A percentile compares a stretch with the other conserved stretches of the same genome.
Evolutionary conservation across 2,329 filamentous ascomycete species (phyloP).

Genomic region (Pseudocercospora pini-densiflorae): DNA sequence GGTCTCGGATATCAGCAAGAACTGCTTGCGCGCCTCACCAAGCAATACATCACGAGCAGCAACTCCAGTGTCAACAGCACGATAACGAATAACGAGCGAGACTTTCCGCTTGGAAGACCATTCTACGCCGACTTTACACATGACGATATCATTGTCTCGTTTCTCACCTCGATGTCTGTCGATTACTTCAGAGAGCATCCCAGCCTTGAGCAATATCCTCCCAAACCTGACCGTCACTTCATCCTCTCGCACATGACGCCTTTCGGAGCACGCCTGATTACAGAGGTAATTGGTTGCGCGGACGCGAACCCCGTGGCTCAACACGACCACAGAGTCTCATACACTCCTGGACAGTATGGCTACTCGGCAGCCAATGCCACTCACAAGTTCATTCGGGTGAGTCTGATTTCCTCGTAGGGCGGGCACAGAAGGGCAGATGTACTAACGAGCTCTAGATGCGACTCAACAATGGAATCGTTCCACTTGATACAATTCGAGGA

Average conservation of each 20-base stretch:
- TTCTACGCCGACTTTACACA: conserved; percentile 61
- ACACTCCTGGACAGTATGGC: conserved; percentile 52
- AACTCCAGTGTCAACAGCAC: conserved; percentile 59
- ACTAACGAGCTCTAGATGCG: conserved; percentile 41
- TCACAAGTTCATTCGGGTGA: conserved; percentile 52
- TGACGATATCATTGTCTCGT: conserved; percentile 58
- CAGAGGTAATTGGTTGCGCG: conserved; percentile 60
- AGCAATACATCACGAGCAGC: conserved; percentile 52
- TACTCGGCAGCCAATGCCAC: conserved; percentile 47
- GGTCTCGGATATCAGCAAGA: conserved; percentile 60
- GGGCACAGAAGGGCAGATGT: neutral
- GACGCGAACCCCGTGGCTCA: conserved; percentile 46
- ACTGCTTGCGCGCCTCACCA: conserved; percentile 54
- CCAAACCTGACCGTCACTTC: conserved; percentile 53
- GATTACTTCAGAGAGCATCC: conserved; percentile 59
- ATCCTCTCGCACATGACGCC: conserved; percentile 57
- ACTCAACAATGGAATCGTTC: conserved; percentile 56
- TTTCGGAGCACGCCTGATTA: conserved; percentile 59
- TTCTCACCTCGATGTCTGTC: conserved; percentile 57
- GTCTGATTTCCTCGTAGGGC: neutral
- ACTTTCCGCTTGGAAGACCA: conserved; percentile 54
- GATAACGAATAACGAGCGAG: conserved; percentile 49
- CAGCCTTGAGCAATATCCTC: conserved; percentile 48
- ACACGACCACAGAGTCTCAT: conserved; percentile 46
- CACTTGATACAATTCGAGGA: conserved; percentile 54